A percentile compares a stretch with the other conserved stretches of the same genome.
These are phyloP conservation scores for Choiromyces venosus DNA, from an alignment of 495 filamentous ascomycete genomes.

Conservation along the genomic window DNA sequence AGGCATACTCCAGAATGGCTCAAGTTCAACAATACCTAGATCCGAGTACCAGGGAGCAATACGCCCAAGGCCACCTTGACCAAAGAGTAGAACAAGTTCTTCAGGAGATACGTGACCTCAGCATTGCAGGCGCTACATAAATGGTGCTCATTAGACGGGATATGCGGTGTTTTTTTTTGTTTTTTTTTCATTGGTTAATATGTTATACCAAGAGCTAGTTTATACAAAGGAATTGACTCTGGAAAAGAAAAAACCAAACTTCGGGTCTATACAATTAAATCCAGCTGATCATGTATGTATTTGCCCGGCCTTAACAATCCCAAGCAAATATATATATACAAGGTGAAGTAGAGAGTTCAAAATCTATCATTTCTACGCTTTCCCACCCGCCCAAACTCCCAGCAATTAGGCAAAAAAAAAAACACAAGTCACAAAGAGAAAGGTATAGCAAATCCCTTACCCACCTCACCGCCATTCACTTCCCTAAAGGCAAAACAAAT, in stretches of 20 bases:
- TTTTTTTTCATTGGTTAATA: not conserved
- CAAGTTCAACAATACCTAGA: slow-evolving; percentile 99
- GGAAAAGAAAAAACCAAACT: not conserved
- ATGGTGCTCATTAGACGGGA: not conserved
- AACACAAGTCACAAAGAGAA: not conserved
- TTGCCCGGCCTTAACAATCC: not conserved
- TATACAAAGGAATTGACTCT: not conserved
- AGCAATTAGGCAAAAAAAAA: not conserved
- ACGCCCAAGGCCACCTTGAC: slow-evolving; percentile 88
- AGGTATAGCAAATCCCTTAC: not conserved
- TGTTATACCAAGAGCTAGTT: not conserved
- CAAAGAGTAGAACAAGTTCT: slow-evolving; percentile 89
- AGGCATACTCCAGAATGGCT: slow-evolving; percentile 94
- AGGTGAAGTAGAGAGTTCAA: slow-evolving; percentile 1
- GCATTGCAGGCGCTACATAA: slow-evolving; percentile 63
- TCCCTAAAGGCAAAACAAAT: not conserved
- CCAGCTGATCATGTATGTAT: not conserved
- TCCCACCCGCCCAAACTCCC: not conserved
- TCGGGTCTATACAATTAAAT: not conserved
- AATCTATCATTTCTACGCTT: not conserved
- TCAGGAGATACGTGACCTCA: slow-evolving; percentile 94
- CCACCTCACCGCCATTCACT: not conserved
- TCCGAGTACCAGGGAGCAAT: slow-evolving; percentile 92
- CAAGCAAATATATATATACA: not conserved
- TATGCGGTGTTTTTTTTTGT: not conserved